Base-by-base conservation (phyloP, 352 stramenopile genomes). In the Pythium brassicae region DNA sequence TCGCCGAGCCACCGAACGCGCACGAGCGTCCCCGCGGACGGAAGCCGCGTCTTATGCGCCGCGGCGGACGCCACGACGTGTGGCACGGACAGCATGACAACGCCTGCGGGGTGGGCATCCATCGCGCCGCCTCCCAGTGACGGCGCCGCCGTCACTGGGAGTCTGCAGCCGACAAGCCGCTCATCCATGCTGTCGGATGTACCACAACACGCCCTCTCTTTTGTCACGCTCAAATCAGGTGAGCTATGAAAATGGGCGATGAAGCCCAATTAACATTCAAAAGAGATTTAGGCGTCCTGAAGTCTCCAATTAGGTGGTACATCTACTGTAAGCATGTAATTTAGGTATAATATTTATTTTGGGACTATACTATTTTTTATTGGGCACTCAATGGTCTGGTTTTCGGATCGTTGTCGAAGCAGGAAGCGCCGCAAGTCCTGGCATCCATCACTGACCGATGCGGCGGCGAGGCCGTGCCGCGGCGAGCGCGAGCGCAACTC, bases 11-110 rank as follows among this genome's bases (percentile, higher is more conserved):
- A 56, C 8, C 35, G 47, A 19, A 53, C 27, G 9, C 50, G 35
- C 29, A 56, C 29, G 29, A 56, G 35, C 10, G 19, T 17, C 4
- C 17, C n/a, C 20, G 23, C 49, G 40, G 20, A 14, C 20, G 20
- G 43, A n/a, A 17, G 47, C 23, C 23, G 46, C 14, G 20, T 25
- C 14, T 37, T 37, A 7, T 27, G 42, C 14, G 47, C 12, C 19
- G 47, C 23, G 12, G 47, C 47, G 10, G 47, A 53, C 32, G 26
- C 47, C 32, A 53, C 19, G 10, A 53, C 32, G 15, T 53, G 47
- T 25, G 47, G 47, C 42, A 57, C 26, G 6, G 37, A 25, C 15
- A 57, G 51, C 51, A 37, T 49, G 22, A 50, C 26, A 15, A 50
- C 37, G 22, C 51, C 51, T 37, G 8, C 14, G 20, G 42, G n/a